Evolutionary conservation across 345 rosid species (phyloP).

Genomic region (Pistacia atlantica): DNA sequence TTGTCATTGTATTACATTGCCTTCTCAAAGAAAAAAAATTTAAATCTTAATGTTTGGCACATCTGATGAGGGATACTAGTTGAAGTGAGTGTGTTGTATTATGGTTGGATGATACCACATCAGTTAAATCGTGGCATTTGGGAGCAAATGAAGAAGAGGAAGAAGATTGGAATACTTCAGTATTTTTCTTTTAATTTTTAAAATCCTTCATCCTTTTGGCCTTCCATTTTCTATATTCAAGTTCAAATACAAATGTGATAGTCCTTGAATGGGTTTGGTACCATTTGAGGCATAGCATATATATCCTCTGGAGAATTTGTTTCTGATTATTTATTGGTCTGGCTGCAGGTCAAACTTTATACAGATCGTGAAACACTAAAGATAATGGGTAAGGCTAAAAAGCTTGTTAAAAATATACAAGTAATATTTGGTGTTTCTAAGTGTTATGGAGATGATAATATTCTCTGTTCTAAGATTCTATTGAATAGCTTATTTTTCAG

Average conservation of each 20-base stretch:
- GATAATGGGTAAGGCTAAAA: slow-evolving; percentile 63
- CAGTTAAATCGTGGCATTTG: neutral
- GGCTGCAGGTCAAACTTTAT: slow-evolving; percentile 67
- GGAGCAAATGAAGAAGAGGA: neutral
- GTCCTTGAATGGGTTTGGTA: slow-evolving; percentile 10
- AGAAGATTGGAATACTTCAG: neutral
- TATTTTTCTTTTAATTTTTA: neutral
- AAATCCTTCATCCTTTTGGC: neutral
- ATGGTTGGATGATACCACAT: neutral
- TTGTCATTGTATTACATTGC: neutral
- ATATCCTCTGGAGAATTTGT: slow-evolving; percentile 4
- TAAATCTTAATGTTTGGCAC: neutral
- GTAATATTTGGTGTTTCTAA: neutral
- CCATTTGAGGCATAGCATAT: slow-evolving; percentile 7
- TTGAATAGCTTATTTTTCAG: slow-evolving; percentile 17
- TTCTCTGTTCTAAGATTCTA: neutral
- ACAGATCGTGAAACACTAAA: slow-evolving; percentile 72
- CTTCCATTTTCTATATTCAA: neutral
- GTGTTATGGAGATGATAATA: neutral
- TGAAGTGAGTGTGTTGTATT: neutral
- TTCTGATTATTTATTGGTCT: slow-evolving; percentile 28
- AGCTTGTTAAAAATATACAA: neutral
- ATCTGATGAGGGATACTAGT: neutral
- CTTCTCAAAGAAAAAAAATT: neutral
- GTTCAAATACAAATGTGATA: no score